Evolutionary conservation across 2,329 filamentous ascomycete genomes (phyloP).

Genomic region (Grosmannia clavigera): DNA sequence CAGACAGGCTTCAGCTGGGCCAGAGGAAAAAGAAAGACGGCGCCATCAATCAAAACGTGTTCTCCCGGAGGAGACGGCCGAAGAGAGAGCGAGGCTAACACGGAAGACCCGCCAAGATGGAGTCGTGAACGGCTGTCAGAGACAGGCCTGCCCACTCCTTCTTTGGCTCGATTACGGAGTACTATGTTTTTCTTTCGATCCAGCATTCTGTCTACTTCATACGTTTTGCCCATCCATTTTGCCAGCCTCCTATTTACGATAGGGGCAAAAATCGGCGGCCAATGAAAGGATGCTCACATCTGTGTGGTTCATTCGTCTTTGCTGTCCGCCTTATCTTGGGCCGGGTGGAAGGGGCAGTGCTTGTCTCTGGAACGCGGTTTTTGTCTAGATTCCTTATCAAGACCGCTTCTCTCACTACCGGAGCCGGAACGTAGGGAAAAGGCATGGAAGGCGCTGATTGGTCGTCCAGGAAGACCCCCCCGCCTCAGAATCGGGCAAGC

Average conservation of each 20-base stretch:
- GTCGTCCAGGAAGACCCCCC: not conserved
- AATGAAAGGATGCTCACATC: not conserved
- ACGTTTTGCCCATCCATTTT: not conserved
- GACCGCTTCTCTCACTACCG: not conserved
- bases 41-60: no score
- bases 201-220: not conserved
- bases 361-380: not conserved
- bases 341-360: no score
- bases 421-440: not conserved
- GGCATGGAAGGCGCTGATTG: not conserved
- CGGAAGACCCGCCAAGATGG: not conserved
- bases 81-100: not conserved
- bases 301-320: not conserved
- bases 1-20: not conserved
- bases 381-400: not conserved
- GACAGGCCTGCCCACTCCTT: not conserved
- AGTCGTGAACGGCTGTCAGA: not conserved
- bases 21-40: not conserved
- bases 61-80: not conserved
- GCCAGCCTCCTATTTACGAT: not conserved
- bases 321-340: not conserved
- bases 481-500: not conserved
- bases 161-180: no score
- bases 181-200: not conserved
- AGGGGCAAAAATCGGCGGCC: not conserved